These are phyloP conservation scores for Aspergillus calidoustus DNA, from an alignment of 2,329 filamentous ascomycete genomes.

Conservation along the genomic window DNA sequence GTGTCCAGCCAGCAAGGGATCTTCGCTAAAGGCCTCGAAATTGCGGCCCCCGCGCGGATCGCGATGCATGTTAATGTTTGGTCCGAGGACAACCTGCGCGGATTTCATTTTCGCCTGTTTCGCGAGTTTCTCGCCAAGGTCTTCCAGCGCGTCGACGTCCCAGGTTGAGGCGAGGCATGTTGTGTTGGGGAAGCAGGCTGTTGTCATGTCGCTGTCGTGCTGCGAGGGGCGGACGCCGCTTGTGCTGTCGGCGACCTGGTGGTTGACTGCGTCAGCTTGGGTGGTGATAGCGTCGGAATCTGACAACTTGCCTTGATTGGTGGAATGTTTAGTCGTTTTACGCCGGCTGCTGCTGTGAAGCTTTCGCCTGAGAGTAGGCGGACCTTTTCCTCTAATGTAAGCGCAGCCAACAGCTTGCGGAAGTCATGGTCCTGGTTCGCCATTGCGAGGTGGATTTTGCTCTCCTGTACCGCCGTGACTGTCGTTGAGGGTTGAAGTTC, in stretches of 20 bases:
- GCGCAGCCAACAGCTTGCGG: too few relatives aligned
- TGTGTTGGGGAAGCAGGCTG: slow-evolving; percentile 10
- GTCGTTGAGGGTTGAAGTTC: too few relatives aligned
- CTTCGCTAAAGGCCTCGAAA: slow-evolving; percentile 26
- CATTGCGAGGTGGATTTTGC: too few relatives aligned
- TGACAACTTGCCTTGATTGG: not conserved
- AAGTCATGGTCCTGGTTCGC: too few relatives aligned
- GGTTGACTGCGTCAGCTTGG: not conserved
- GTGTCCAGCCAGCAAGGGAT: slow-evolving; percentile 23
- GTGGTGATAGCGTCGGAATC: too few relatives aligned
- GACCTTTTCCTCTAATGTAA: slow-evolving; percentile 18
- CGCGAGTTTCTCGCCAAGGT: slow-evolving; percentile 4
- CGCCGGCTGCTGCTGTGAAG: slow-evolving; percentile 9
- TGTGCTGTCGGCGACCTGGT: not conserved
- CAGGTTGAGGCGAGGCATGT: slow-evolving; percentile 9
- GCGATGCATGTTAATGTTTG: slow-evolving; percentile 22
- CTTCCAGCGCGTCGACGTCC: not conserved
- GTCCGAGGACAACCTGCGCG: slow-evolving; percentile 21
- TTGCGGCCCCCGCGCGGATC: slow-evolving; percentile 23
- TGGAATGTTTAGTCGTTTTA: slow-evolving; percentile 14
- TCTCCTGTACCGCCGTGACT: too few relatives aligned
- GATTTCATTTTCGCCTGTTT: slow-evolving; percentile 17
- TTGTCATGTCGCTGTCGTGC: not conserved
- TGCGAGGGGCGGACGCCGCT: slow-evolving; percentile 1
- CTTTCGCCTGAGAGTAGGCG: slow-evolving; percentile 14